Evolutionary conservation across 495 filamentous ascomycete genomes (phyloP).

Genomic region (Glonium stellatum): DNA sequence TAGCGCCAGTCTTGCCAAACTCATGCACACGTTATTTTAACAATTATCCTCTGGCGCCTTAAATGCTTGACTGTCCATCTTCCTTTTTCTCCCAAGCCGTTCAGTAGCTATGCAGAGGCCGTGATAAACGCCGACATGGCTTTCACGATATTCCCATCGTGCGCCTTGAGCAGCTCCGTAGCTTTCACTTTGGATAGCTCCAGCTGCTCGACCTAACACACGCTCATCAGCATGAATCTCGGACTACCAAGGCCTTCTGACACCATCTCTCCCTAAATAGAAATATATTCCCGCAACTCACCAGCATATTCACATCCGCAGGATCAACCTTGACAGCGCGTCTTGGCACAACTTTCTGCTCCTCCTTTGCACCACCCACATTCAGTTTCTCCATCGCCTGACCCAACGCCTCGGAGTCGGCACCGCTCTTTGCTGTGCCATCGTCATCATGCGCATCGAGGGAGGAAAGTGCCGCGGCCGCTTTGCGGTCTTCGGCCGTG

Average conservation of each 20-base stretch:
- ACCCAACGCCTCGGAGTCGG: slow-evolving; percentile 74
- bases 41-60: neutral
- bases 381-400: slow-evolving; percentile 67
- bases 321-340: slow-evolving; percentile 56
- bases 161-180: slow-evolving; percentile 70
- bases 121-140: slow-evolving; percentile 61
- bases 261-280: neutral
- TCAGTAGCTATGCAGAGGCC: slow-evolving; percentile 26
- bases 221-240: slow-evolving; percentile 11
- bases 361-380: slow-evolving; percentile 24
- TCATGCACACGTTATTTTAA: neutral
- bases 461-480: slow-evolving; percentile 74
- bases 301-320: slow-evolving; percentile 60
- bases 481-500: slow-evolving; percentile 82
- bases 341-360: slow-evolving; percentile 40
- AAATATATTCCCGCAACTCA: slow-evolving; percentile 39
- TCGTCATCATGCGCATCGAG: slow-evolving; percentile 51
- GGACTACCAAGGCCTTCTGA: slow-evolving; percentile 6
- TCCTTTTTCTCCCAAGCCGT: neutral
- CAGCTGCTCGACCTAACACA: slow-evolving; percentile 62
- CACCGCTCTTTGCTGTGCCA: slow-evolving; percentile 45
- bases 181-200: slow-evolving; percentile 74
- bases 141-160: slow-evolving; percentile 67
- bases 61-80: too few relatives aligned
- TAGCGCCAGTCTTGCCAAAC: neutral